Evolutionary conservation across 2,329 filamentous ascomycete genomes (phyloP).

Genomic region (Cladophialophora bantiana): DNA sequence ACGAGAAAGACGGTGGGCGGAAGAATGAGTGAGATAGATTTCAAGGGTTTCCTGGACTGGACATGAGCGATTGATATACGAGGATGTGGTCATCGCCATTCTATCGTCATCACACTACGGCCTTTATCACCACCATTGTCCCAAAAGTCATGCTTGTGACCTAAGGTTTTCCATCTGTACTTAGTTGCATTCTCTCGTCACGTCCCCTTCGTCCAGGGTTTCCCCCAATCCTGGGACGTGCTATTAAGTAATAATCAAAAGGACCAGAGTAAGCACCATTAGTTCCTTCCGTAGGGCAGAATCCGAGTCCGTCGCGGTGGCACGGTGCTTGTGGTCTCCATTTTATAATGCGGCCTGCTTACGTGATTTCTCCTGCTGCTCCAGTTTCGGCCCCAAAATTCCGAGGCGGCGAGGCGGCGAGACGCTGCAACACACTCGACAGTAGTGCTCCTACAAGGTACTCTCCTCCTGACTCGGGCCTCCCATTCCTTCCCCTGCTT

Average conservation of each 20-base stretch:
- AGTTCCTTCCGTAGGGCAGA: neutral
- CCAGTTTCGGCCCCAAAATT: too few relatives aligned
- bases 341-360: slow-evolving; percentile 10
- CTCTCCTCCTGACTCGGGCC: neutral
- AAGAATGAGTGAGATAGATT: slow-evolving; percentile 43
- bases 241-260: slow-evolving; percentile 2
- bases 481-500: neutral
- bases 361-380: neutral
- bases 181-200: neutral
- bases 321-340: neutral
- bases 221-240: neutral
- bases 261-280: neutral
- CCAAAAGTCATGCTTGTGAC: neutral
- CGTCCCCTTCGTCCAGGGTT: neutral
- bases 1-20: slow-evolving; percentile 81
- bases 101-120: too few relatives aligned
- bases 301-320: neutral
- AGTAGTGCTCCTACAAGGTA: neutral
- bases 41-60: neutral
- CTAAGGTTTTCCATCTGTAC: neutral
- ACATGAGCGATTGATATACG: neutral
- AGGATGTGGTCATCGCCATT: neutral
- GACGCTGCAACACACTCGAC: neutral
- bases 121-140: neutral
- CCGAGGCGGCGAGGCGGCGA: neutral